Conservation (phyloP, 805 yeast species). For the Zygotorulaspora danielsina region DNA sequence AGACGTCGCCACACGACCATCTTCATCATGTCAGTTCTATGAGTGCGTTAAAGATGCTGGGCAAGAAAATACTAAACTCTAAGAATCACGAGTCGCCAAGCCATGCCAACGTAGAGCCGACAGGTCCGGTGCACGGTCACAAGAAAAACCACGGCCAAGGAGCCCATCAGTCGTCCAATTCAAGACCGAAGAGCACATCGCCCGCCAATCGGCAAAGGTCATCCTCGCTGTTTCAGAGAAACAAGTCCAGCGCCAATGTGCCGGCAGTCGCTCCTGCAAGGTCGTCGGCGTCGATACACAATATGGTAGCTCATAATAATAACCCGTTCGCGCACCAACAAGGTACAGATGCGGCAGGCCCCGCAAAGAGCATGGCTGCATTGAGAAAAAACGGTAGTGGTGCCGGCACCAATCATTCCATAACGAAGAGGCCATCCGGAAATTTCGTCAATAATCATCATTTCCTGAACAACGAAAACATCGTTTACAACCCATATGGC, state of each 20-base stretch:
- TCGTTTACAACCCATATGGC: slow-evolving; percentile 67
- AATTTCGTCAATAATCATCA: slow-evolving; percentile 15
- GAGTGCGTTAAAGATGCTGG: slow-evolving; percentile 18
- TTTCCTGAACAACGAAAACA: slow-evolving; percentile 34
- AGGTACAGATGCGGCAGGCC: slow-evolving; percentile 18
- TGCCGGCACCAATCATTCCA: slow-evolving; percentile 10
- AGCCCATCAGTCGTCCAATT: slow-evolving; percentile 4
- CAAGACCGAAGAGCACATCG: slow-evolving; percentile 14
- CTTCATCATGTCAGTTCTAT: slow-evolving; percentile 13
- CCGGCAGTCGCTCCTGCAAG: slow-evolving; percentile 12
- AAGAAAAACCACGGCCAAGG: slow-evolving; percentile 9
- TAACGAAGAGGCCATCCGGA: slow-evolving; percentile 7
- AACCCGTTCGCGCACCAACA: slow-evolving; percentile 27
- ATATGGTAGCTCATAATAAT: slow-evolving; percentile 28
- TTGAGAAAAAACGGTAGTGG: slow-evolving; percentile 16
- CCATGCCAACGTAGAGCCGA: background rate
- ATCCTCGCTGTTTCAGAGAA: slow-evolving; percentile 23
- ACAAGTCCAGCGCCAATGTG: slow-evolving; percentile 13
- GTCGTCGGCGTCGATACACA: slow-evolving; percentile 27
- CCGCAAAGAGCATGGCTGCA: slow-evolving; percentile 28
- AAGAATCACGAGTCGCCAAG: slow-evolving; percentile 5
- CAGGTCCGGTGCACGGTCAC: slow-evolving; percentile 1
- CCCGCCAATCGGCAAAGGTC: slow-evolving; percentile 23
- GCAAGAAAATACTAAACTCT: slow-evolving; percentile 10
- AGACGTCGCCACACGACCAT: background rate